Percentiles rank a stretch among this genome's conserved stretches.
These are phyloP conservation scores for Lotmaria passim DNA, from an alignment of 208 protist species.

Conservation along the genomic window DNA sequence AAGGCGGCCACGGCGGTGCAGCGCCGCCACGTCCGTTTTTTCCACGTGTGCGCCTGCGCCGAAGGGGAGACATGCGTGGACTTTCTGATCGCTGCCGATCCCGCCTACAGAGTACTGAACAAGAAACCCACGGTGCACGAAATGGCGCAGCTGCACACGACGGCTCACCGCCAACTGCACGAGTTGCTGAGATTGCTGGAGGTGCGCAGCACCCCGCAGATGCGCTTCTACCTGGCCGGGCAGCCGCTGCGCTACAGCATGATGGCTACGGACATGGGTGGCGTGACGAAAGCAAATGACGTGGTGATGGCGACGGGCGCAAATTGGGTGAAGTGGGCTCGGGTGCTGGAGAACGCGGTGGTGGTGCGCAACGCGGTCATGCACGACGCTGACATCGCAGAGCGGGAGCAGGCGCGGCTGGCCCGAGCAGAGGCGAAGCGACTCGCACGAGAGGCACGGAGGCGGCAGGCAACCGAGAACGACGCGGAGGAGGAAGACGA, in stretches of 20 bases:
- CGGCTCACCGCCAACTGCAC: slow-evolving; percentile 63
- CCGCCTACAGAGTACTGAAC: slow-evolving; percentile 55
- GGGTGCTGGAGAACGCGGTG: slow-evolving; percentile 72
- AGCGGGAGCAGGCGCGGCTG: slow-evolving; percentile 46
- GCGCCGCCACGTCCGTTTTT: slow-evolving; percentile 79
- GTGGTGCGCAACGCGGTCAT: slow-evolving; percentile 78
- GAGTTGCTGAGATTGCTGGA: slow-evolving; percentile 67
- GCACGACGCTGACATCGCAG: slow-evolving; percentile 63
- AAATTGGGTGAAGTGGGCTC: slow-evolving; percentile 75
- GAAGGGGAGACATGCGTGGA: slow-evolving; percentile 74
- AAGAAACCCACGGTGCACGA: slow-evolving; percentile 57
- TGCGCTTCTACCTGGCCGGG: slow-evolving; percentile 80
- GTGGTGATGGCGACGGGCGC: slow-evolving; percentile 54
- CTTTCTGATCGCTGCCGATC: slow-evolving; percentile 62
- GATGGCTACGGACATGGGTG: slow-evolving; percentile 21
- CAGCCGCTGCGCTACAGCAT: slow-evolving; percentile 61
- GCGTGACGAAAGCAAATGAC: slow-evolving; percentile 36
- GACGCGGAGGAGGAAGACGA: slow-evolving; percentile 64
- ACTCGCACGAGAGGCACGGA: slow-evolving; percentile 46
- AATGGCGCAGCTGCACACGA: slow-evolving; percentile 54
- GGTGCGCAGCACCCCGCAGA: slow-evolving; percentile 72
- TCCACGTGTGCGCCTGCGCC: slow-evolving; percentile 75
- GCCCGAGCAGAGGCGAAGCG: slow-evolving; percentile 50
- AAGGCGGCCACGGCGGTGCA: slow-evolving; percentile 37
- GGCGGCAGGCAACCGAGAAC: slow-evolving; percentile 42